Conservation (phyloP, 1,284 basidiomycete species). For the Spongiforma sp. region DNA sequence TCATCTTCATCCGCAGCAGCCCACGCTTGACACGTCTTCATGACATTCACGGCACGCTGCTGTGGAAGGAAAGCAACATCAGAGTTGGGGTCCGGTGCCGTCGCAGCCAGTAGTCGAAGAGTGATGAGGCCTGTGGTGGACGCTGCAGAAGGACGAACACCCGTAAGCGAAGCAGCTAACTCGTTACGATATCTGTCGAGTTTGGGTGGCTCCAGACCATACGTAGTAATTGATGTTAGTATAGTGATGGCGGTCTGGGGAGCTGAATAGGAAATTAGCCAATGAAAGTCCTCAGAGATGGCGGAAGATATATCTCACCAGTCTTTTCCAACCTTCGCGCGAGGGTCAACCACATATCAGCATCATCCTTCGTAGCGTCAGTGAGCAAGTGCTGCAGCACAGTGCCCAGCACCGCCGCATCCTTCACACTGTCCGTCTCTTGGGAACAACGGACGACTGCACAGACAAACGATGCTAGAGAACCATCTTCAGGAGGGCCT, state of each 20-base stretch:
- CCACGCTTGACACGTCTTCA: slow-evolving; percentile 89
- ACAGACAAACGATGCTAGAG: slow-evolving; percentile 47
- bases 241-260: slow-evolving; percentile 72
- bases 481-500: slow-evolving; percentile 29
- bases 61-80: slow-evolving; percentile 88
- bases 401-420: slow-evolving; percentile 61
- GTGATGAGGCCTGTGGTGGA: slow-evolving; percentile 72
- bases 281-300: background rate
- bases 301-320: slow-evolving; percentile 45
- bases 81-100: slow-evolving; percentile 81
- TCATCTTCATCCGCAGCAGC: slow-evolving; percentile 68
- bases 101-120: slow-evolving; percentile 75
- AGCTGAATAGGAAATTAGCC: slow-evolving; percentile 47
- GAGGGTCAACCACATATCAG: slow-evolving; percentile 77
- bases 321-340: slow-evolving; percentile 65
- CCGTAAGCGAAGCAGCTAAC: slow-evolving; percentile 80
- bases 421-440: slow-evolving; percentile 52
- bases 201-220: slow-evolving; percentile 70
- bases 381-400: slow-evolving; percentile 67
- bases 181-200: slow-evolving; percentile 91
- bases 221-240: slow-evolving; percentile 62
- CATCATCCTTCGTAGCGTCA: slow-evolving; percentile 66
- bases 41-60: slow-evolving; percentile 87
- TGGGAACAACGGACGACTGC: slow-evolving; percentile 45
- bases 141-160: slow-evolving; percentile 67